These are phyloP conservation scores for Mycogone perniciosa DNA, from an alignment of 2,329 filamentous ascomycete species.

Conservation along the genomic window DNA sequence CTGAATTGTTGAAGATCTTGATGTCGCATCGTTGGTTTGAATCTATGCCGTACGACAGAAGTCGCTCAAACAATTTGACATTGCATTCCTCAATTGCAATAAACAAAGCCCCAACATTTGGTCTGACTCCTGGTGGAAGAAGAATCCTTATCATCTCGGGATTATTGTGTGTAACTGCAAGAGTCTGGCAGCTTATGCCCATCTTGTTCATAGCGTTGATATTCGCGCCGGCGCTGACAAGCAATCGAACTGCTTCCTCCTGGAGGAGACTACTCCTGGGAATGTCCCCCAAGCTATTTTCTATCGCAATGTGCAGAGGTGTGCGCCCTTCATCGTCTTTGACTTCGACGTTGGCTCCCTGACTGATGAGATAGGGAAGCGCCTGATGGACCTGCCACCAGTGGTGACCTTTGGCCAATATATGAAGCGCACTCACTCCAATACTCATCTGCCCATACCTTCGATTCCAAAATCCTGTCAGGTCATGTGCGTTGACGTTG, in stretches of 20 bases:
- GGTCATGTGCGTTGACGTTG: too few species aligned
- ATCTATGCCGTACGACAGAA: constrained; percentile 13
- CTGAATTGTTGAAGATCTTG: too few species aligned
- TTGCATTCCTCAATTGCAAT: constrained; percentile 13
- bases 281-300: neutral
- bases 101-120: constrained; percentile 13
- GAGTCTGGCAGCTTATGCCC: constrained; percentile 10
- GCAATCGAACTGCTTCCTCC: constrained; percentile 14
- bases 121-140: constrained; percentile 12
- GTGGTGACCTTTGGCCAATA: constrained; percentile 1
- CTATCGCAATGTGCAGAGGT: constrained; percentile 16
- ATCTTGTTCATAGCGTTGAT: constrained; percentile 14
- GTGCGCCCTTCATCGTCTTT: constrained; percentile 12
- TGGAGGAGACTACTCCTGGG: constrained; percentile 7
- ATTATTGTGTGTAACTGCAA: constrained; percentile 7
- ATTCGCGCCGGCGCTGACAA: constrained; percentile 19
- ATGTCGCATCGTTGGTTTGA: constrained; percentile 11
- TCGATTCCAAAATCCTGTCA: neutral
- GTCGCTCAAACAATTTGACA: constrained; percentile 1
- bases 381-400: constrained; percentile 22
- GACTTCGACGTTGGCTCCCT: constrained; percentile 14
- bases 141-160: constrained; percentile 13
- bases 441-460: neutral
- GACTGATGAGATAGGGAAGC: constrained; percentile 17
- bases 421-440: too few species aligned